Evolutionary conservation across 345 rosid species (phyloP).

Genomic region (Ceriops tagal): DNA sequence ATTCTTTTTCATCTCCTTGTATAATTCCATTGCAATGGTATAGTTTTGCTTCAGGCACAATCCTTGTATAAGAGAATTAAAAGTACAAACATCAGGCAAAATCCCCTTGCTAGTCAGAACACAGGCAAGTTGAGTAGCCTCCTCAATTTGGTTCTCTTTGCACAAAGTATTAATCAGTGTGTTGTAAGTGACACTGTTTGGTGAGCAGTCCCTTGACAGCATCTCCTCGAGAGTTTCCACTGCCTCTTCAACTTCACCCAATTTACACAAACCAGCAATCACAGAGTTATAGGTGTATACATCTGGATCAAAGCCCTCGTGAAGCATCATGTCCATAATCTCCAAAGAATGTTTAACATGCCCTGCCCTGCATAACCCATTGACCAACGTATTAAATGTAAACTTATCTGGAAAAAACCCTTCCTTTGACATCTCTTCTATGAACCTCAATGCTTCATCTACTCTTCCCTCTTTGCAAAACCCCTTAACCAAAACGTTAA

Average conservation of each 20-base stretch:
- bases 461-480: slow-evolving; percentile 73
- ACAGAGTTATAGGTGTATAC: slow-evolving; percentile 70
- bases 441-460: slow-evolving; percentile 62
- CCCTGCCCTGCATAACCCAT: slow-evolving; percentile 74
- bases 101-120: slow-evolving; percentile 72
- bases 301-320: slow-evolving; percentile 81
- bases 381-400: slow-evolving; percentile 76
- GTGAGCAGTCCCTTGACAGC: slow-evolving; percentile 78
- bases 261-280: slow-evolving; percentile 78
- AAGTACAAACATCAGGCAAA: slow-evolving; percentile 61
- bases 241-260: slow-evolving; percentile 75
- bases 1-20: slow-evolving; percentile 73
- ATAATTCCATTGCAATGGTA: slow-evolving; percentile 57
- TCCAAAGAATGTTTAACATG: slow-evolving; percentile 79
- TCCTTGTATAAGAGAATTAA: slow-evolving; percentile 84
- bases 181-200: slow-evolving; percentile 82
- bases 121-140: slow-evolving; percentile 65
- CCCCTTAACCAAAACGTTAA: slow-evolving; percentile 82
- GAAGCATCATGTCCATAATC: slow-evolving; percentile 85
- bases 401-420: slow-evolving; percentile 76
- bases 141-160: slow-evolving; percentile 76
- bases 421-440: slow-evolving; percentile 56
- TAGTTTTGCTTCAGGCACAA: slow-evolving; percentile 60
- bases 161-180: slow-evolving; percentile 79
- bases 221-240: slow-evolving; percentile 73